phyloP scores from a whole-genome alignment of 2,329 filamentous ascomycete genomes.

The Purpureocillium lavendulum region DNA sequence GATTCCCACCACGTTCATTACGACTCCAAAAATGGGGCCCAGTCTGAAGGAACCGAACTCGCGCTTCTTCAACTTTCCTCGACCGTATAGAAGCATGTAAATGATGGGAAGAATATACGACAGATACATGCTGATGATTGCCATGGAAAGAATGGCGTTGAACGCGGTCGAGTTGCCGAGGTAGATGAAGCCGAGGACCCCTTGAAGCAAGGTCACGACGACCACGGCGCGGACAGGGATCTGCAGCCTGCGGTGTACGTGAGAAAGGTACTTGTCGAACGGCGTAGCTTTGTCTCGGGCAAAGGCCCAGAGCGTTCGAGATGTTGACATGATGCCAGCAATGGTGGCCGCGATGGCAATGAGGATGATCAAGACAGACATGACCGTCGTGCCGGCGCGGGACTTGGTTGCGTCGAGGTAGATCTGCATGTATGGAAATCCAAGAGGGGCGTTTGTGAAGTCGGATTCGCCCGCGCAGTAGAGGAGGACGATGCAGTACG shows the following conservation, averaged over 20 bases:
- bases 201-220: constrained; percentile 16
- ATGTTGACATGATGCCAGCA: constrained; percentile 25
- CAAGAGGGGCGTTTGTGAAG: constrained; percentile 29
- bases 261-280: constrained; percentile 24
- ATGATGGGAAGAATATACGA: constrained; percentile 32
- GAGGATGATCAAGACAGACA: constrained; percentile 18
- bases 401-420: constrained; percentile 21
- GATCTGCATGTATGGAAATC: constrained; percentile 34
- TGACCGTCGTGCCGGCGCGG: constrained; percentile 14
- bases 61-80: constrained; percentile 10
- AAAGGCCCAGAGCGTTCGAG: constrained; percentile 29
- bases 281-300: constrained; percentile 27
- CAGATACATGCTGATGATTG: constrained; percentile 32
- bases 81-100: constrained; percentile 26
- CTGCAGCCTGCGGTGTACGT: constrained; percentile 19
- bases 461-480: constrained; percentile 31
- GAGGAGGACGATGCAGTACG: constrained; percentile 31
- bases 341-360: constrained; percentile 20
- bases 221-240: constrained; percentile 23
- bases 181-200: constrained; percentile 27
- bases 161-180: constrained; percentile 32
- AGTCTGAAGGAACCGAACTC: constrained; percentile 19
- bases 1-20: constrained; percentile 30
- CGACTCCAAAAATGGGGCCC: constrained; percentile 19
- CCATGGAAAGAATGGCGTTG: constrained; percentile 30